Evolutionary conservation across 164 flowering plant genomes (phyloP), one percentile per base, ranked within the genome.

Genomic region (Vitis riparia): DNA sequence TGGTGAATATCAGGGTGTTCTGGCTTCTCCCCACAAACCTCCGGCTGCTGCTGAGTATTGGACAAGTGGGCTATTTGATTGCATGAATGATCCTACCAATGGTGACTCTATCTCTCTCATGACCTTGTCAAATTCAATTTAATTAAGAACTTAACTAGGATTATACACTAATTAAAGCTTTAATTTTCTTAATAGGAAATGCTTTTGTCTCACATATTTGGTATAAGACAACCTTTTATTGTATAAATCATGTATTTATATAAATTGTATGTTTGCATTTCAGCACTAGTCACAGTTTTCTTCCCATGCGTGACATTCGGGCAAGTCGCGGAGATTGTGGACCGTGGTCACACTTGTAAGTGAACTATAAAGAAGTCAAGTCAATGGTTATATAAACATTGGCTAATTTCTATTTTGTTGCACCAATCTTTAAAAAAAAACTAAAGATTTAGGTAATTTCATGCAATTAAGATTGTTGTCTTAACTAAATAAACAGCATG

Each of bases 281-380:
- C 80, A 84, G 85, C 83, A 69, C 32, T 78, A 1, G 17, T 56
- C 9, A 84, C 88, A 9, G 37, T 52, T 15, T 70, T 51, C 47
- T 73, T 73, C 63, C 88, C 85, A 1, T 84, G 85, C 78, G 5
- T 82, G 37, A 84, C 88, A 7, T 84, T 82, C 55, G 88, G 88
- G 32, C 88, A 80, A 74, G 50, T 82, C 2, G 83, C 85, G 2
- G 87, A 84, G 68, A 72, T 84, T n/a, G 48, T 82, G 15, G 85
- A 84, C 72, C 55, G 60, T 17, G 87, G 85, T 5, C 58, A 60
- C 16, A 80, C 84, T 11, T 30, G 87, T 81, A 66, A 79, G 84
- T 72, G 11, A 32, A 32, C 3, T 23, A 59, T 15, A 13, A 23
- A 23, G 27, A 23, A 23, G 27, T 23, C 27, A 23, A 23, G 27